Conservation (phyloP, 139 green algal genomes). For the Coccomyxa sp. region DNA sequence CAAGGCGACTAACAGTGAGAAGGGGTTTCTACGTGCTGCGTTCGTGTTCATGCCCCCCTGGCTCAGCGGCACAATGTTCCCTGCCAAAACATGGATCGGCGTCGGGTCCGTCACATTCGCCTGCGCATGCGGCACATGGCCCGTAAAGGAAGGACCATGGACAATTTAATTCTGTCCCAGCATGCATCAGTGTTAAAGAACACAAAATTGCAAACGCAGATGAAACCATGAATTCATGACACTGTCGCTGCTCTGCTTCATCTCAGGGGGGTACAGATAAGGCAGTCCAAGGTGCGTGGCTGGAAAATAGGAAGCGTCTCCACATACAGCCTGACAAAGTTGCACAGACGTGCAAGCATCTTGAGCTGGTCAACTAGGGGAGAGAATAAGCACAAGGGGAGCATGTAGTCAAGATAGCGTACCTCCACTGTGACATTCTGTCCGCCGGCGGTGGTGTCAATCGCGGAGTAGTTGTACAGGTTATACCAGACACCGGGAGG, state of each 20-base stretch:
- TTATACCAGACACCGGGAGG: slow-evolving; percentile 52
- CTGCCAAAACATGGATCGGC: slow-evolving; percentile 33
- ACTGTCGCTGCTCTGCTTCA: not conserved
- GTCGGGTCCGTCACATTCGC: not conserved
- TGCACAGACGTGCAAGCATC: too few relatives aligned
- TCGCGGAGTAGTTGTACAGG: slow-evolving; percentile 21
- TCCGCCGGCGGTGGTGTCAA: slow-evolving; percentile 8
- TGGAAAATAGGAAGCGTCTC: too few relatives aligned
- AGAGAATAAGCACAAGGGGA: too few relatives aligned
- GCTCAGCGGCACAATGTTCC: slow-evolving; percentile 42
- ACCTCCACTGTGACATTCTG: slow-evolving; percentile 13
- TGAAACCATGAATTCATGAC: too few relatives aligned
- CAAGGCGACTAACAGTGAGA: not conserved
- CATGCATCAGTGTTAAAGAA: too few relatives aligned
- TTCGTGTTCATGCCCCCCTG: slow-evolving; percentile 16
- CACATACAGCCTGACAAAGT: too few relatives aligned
- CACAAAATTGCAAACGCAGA: too few relatives aligned
- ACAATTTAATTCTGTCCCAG: too few relatives aligned
- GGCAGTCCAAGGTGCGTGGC: too few relatives aligned
- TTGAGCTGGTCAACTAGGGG: too few relatives aligned
- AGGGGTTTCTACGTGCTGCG: not conserved
- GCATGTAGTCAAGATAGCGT: not conserved
- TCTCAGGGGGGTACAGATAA: not conserved
- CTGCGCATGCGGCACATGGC: not conserved
- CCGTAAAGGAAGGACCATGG: too few relatives aligned